Percentiles rank a stretch among this genome's conserved stretches.
Evolutionary conservation across 306 rosid species (phyloP).

Genomic region (Malus asiatica): DNA sequence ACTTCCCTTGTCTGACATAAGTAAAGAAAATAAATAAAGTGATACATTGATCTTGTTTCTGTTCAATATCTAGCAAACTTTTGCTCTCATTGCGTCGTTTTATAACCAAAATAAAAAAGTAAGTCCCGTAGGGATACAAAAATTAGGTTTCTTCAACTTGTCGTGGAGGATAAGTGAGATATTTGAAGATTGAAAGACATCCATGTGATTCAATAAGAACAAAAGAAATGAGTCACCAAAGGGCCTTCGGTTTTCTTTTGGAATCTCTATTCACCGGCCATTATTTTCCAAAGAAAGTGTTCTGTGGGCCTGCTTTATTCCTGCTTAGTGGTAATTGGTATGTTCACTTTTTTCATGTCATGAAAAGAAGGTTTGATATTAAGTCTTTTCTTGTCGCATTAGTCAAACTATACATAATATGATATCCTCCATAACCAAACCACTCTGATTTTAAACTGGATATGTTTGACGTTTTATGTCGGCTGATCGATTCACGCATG

Average conservation of each 20-base stretch:
- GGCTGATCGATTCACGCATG: neutral
- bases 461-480: neutral
- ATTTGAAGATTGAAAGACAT: neutral
- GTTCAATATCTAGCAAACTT: no score
- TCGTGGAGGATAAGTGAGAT: neutral
- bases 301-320: neutral
- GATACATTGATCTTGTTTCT: no score
- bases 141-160: neutral
- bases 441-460: neutral
- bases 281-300: neutral
- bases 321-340: neutral
- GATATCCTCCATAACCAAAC: neutral
- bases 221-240: constrained; percentile 13
- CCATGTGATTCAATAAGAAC: constrained; percentile 19
- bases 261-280: constrained; percentile 7
- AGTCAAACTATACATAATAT: neutral
- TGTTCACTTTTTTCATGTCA: neutral
- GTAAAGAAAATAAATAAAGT: no score
- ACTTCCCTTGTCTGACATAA: no score
- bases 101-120: no score
- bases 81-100: no score
- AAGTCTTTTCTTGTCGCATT: neutral
- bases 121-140: neutral
- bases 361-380: neutral
- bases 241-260: neutral